phyloP scores from a whole-genome alignment of 2,329 filamentous ascomycete genomes.

The Dactylellina haptotyla region DNA sequence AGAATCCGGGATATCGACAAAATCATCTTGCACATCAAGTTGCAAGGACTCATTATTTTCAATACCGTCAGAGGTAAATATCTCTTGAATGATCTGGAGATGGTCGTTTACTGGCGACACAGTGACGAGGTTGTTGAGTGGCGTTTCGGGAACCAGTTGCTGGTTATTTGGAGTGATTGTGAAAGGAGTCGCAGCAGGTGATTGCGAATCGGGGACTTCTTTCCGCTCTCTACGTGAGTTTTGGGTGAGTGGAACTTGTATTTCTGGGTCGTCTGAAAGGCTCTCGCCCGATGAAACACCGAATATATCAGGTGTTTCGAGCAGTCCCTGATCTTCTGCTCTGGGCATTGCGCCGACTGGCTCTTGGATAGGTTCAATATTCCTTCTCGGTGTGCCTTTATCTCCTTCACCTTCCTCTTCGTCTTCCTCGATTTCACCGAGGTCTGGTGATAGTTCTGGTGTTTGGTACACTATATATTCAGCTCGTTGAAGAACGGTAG shows the following conservation, averaged over 20 bases:
- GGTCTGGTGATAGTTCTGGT: constrained; percentile 6
- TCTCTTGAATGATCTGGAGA: constrained; percentile 1
- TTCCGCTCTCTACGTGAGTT: constrained; percentile 2
- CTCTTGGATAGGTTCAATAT: not conserved
- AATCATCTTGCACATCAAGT: not conserved
- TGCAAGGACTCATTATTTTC: not conserved
- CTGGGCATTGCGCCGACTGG: not conserved
- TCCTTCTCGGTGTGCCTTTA: not conserved
- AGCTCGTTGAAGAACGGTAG: not conserved
- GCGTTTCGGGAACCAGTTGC: constrained; percentile 35
- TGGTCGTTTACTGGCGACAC: not conserved
- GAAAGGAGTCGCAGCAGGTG: constrained; percentile 18
- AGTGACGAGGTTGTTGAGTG: not conserved
- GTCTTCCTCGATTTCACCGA: not conserved
- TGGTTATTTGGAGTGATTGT: constrained; percentile 11
- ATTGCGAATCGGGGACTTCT: constrained; percentile 47
- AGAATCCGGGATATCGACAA: constrained; percentile 39
- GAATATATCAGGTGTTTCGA: constrained; percentile 11
- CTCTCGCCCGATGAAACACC: constrained; percentile 2
- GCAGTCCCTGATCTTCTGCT: not conserved
- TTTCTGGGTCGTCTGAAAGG: not conserved
- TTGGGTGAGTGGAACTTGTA: constrained; percentile 41
- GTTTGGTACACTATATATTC: constrained; percentile 17
- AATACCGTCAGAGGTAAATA: not conserved
- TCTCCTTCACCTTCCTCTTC: not conserved